These are phyloP conservation scores for Pseudocercospora pini-densiflorae DNA, from an alignment of 2,329 filamentous ascomycete genomes.

Conservation along the genomic window DNA sequence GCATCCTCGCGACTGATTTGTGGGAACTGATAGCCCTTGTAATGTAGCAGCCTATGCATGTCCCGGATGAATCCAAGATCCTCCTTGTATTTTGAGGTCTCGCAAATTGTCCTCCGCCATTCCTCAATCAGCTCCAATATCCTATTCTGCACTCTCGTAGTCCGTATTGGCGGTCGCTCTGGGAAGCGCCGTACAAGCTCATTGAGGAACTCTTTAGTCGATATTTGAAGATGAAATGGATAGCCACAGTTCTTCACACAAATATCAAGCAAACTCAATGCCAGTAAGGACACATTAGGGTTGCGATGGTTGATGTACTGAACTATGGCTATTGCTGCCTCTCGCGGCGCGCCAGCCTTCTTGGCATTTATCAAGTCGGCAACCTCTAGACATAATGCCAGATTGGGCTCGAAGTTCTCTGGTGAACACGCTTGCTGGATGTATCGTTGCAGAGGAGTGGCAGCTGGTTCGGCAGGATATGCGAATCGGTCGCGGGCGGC, in stretches of 20 bases:
- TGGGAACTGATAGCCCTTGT: conserved; percentile 96
- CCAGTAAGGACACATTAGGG: conserved; percentile 89
- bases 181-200: conserved; percentile 96
- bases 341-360: conserved; percentile 92
- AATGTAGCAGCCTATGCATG: conserved; percentile 94
- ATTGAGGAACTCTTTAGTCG: conserved; percentile 98
- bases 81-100: conserved; percentile 96
- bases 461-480: conserved; percentile 75
- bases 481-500: conserved; percentile 93
- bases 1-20: conserved; percentile 92
- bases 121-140: conserved; percentile 97
- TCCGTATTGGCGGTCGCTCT: conserved; percentile 84
- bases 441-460: conserved; percentile 90
- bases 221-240: conserved; percentile 97
- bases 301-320: conserved; percentile 97
- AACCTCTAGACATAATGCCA: conserved; percentile 95
- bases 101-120: conserved; percentile 97
- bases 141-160: conserved; percentile 84
- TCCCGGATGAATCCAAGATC: conserved; percentile 95
- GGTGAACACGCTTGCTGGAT: conserved; percentile 96
- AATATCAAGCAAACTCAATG: conserved; percentile 89
- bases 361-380: conserved; percentile 96
- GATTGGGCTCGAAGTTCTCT: conserved; percentile 96
- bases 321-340: conserved; percentile 91
- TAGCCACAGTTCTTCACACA: conserved; percentile 99